Base-by-base conservation (phyloP, 768 basidiomycete genomes). In the Hemileccinum rubropunctum region DNA sequence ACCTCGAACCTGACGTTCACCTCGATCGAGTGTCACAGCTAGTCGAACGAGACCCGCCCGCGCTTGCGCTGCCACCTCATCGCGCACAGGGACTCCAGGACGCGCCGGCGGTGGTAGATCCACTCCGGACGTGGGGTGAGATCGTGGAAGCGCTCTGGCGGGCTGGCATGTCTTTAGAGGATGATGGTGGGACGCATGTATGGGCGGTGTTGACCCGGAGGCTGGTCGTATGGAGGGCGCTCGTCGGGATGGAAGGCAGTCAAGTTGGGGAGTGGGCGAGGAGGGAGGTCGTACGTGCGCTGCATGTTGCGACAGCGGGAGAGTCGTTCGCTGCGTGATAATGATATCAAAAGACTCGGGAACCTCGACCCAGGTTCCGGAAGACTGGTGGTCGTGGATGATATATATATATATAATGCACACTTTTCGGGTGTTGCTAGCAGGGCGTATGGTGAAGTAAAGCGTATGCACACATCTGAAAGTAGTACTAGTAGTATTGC, bases 221-320 rank as follows among this genome's bases (percentile, higher is more conserved):
- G 50, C 42, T 87, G 53, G 60, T 89, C 33, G 46, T 82, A 7
- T 86, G 82, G 83, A 73, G 80, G 53, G 66, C 74, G 1, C 51
- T 79, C 10, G 68, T 64, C 3, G 79, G 79, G 4, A 61, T 58
- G 6, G 69, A 72, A 18, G 64, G 58, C 4, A 68, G 64, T 42
- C 50, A 47, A 20, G 60, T 74, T 1, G 77, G 77, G 6, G 81
- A 84, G 53, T 87, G 84, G 84, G 78, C 72, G n/a, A 70, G 84
- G 37, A 67, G 26, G 41, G 50, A 58, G 21, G 53, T 30, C 0
- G 13, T 34, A 34, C 34, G 13, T 34, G 58, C 36, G 32, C 35
- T 58, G 3, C 26, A 21, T 13, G 39, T 6, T 11, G 34, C 6
- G 14, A 34, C 13, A 34, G 11, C 28, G 11, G 34, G 34, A n/a